Conservation (phyloP, 202 grass and related monocot species). For the Panicum hallii region DNA sequence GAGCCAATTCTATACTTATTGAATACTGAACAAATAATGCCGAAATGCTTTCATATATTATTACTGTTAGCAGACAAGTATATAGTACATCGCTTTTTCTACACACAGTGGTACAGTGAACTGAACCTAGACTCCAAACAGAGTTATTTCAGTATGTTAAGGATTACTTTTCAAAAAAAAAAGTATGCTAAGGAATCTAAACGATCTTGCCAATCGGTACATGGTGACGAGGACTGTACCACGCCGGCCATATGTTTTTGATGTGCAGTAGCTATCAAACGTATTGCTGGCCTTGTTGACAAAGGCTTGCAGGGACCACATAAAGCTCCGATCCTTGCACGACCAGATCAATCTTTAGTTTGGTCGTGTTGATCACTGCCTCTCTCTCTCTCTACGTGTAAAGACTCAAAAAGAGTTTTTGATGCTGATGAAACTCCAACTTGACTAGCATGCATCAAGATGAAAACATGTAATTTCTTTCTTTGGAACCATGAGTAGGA, state of each 20-base stretch:
- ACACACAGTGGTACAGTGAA: neutral
- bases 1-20: neutral
- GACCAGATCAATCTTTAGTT: constrained; percentile 27
- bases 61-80: neutral
- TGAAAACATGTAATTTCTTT: neutral
- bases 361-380: neutral
- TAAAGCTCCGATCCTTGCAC: constrained; percentile 31
- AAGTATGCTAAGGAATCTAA: constrained; percentile 7
- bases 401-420: neutral
- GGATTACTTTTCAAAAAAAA: neutral
- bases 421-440: constrained; percentile 23
- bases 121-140: constrained; percentile 28
- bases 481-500: neutral
- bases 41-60: neutral
- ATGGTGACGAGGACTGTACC: constrained; percentile 34
- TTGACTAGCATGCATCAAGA: constrained; percentile 1
- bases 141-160: neutral
- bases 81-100: neutral
- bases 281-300: constrained; percentile 4
- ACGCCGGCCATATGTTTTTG: neutral
- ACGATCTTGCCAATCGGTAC: neutral
- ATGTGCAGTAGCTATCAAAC: constrained; percentile 39
- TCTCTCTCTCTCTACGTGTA: constrained; percentile 11
- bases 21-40: constrained; percentile 9
- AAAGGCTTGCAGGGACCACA: constrained; percentile 19